Conservation (phyloP, 148 eudicot species). For the Rhododendron ferrugineum region DNA sequence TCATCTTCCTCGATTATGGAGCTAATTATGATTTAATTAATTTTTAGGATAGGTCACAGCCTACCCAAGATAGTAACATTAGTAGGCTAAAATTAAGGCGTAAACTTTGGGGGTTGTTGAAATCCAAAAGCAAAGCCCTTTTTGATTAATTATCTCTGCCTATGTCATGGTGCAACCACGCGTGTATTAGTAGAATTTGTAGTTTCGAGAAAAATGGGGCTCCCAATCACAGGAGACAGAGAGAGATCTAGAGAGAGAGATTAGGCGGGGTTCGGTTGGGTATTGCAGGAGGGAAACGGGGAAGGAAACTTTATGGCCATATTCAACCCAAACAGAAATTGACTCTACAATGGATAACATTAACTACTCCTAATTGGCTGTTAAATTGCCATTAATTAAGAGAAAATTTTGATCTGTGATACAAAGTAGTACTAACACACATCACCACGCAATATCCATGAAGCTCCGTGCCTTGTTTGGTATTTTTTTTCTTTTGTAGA, state of each 20-base stretch:
- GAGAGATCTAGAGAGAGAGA: background rate
- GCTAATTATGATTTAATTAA: background rate
- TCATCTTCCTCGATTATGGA: conserved; percentile 5
- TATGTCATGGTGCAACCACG: background rate
- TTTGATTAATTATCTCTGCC: background rate
- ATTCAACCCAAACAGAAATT: background rate
- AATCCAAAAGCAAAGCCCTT: background rate
- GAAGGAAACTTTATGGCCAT: conserved; percentile 9
- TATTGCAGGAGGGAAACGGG: conserved; percentile 36
- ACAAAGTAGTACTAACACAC: background rate
- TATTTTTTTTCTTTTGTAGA: background rate
- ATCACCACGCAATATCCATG: background rate
- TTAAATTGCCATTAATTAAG: background rate
- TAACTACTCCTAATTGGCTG: background rate
- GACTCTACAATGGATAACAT: background rate
- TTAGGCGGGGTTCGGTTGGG: background rate
- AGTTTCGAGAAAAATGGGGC: conserved; percentile 4
- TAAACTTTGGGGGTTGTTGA: conserved; percentile 28
- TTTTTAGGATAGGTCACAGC: background rate
- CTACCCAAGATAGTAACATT: conserved; percentile 8
- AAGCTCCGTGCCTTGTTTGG: background rate
- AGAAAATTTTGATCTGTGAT: too few species aligned
- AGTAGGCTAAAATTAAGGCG: conserved; percentile 32
- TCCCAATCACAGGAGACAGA: background rate
- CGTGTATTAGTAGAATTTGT: conserved; percentile 6